Evolutionary conservation across 2,329 filamentous ascomycete species (phyloP).

Genomic region (Alternaria angustiovoidea): DNA sequence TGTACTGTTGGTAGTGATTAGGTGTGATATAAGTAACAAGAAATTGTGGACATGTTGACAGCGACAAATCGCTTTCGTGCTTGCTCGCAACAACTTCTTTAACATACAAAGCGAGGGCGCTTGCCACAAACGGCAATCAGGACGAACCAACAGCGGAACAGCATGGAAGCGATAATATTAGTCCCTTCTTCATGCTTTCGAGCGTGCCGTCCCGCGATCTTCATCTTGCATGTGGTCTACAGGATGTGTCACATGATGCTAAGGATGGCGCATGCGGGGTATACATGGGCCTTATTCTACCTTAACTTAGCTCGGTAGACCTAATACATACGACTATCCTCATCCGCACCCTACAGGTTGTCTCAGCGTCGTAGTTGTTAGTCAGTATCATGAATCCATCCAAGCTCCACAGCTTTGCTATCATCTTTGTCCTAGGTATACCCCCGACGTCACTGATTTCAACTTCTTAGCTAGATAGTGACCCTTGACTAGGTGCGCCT

Average conservation of each 20-base stretch:
- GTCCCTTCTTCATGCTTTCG: background rate
- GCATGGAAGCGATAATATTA: background rate
- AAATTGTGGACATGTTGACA: background rate
- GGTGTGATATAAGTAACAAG: background rate
- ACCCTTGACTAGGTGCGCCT: background rate
- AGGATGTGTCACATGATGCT: no score
- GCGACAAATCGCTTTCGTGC: background rate
- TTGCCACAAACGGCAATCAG: constrained; percentile 2
- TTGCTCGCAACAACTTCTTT: background rate
- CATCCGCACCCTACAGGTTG: background rate
- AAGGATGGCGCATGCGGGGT: no score
- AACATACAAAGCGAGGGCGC: background rate
- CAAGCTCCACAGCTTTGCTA: background rate
- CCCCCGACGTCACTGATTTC: background rate
- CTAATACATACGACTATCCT: no score
- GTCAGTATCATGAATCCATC: background rate
- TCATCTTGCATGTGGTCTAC: background rate
- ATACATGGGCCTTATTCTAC: no score
- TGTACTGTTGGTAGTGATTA: background rate
- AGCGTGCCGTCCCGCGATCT: background rate
- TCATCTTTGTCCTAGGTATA: constrained; percentile 6
- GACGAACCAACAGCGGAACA: background rate
- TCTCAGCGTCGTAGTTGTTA: background rate
- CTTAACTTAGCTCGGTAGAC: no score
- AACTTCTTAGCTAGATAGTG: background rate